phyloP scores from a whole-genome alignment of 345 rosid species.

The Acer saccharum region DNA sequence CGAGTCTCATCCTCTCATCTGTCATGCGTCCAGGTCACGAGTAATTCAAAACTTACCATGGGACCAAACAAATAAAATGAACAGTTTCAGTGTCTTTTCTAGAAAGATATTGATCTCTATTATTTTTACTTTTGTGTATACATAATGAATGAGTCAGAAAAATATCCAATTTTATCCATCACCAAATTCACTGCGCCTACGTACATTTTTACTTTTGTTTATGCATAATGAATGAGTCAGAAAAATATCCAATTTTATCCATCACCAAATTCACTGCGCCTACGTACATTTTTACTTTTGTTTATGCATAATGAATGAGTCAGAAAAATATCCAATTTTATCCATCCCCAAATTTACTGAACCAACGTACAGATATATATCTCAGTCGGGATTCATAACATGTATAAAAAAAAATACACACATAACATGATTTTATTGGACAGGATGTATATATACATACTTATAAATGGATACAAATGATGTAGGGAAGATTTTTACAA shows the following conservation, averaged over 20 bases:
- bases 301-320: neutral
- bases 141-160: neutral
- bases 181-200: neutral
- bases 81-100: neutral
- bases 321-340: conserved; percentile 9
- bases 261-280: neutral
- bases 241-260: conserved; percentile 11
- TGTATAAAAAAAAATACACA: no score
- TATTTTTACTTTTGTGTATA: neutral
- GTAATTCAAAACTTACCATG: neutral
- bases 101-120: neutral
- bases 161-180: conserved; percentile 11
- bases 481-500: no score
- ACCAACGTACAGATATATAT: neutral
- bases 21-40: neutral
- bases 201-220: neutral
- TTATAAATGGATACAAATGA: no score
- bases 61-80: neutral
- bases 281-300: neutral
- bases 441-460: no score
- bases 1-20: neutral
- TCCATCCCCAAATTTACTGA: neutral
- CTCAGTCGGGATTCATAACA: no score
- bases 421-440: neutral
- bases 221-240: neutral